A percentile compares a stretch with the other conserved stretches of the same genome.
Conservation (phyloP, 2,329 filamentous ascomycete species). For the Talaromyces amestolkiae region DNA sequence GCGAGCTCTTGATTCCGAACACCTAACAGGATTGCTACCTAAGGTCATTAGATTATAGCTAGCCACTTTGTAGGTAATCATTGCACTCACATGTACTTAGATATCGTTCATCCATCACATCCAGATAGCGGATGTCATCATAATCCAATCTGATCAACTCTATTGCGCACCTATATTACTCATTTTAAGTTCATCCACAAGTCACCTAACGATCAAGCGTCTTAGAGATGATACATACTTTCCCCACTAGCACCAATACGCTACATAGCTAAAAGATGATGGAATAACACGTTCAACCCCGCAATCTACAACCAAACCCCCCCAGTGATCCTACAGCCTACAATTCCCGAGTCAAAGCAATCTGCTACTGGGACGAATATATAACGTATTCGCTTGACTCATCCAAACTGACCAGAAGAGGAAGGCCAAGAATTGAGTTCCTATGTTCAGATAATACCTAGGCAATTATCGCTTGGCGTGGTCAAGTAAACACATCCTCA, state of each 20-base stretch:
- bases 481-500: not conserved
- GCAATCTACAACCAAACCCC: not conserved
- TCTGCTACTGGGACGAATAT: not conserved
- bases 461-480: not conserved
- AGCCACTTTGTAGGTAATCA: not conserved
- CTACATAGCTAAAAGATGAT: not conserved
- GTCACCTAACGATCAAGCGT: not conserved
- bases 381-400: not conserved
- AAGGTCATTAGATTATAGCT: not conserved
- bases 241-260: not conserved
- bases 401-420: not conserved
- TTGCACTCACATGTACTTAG: not conserved
- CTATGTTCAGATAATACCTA: not conserved
- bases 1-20: not conserved
- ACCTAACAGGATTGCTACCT: not conserved
- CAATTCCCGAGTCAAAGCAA: not conserved
- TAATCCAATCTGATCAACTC: not conserved
- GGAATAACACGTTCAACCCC: not conserved
- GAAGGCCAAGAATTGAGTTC: slow-evolving; percentile 5
- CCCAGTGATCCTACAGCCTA: not conserved
- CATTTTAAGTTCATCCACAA: not conserved
- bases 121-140: not conserved
- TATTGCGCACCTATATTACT: not conserved
- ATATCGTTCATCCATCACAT: not conserved
- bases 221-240: not conserved